Evolutionary conservation across 2,329 filamentous ascomycete genomes (phyloP), one percentile per base, ranked within the genome.

Genomic region (Clarireedia hainanense): DNA sequence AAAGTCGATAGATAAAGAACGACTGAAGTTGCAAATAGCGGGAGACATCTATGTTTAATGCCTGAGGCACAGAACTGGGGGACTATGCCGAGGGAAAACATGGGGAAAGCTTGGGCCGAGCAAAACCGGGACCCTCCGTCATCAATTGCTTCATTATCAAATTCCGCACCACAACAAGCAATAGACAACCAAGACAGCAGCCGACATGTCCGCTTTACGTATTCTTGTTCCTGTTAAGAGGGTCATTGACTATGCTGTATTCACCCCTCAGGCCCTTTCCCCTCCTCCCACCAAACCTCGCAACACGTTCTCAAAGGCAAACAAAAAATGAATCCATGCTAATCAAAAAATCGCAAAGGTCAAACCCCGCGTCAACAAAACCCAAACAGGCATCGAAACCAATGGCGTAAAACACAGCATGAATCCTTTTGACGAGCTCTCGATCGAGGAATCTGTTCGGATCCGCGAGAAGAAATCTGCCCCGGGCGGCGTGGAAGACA

Each of bases 361-460:
- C 76, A 85, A 85, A 68, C 82, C 82, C 56, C 81, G 83, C 64
- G 81, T 86, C 71, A 86, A 86, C 76, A 85, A 84, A 72, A 74
- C 82, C 62, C 79, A 83, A 74, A 96, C 92, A 59, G 92, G 84
- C 69, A 87, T 99, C 74, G 92, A 96, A 75, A 96, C 89, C 55
- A 80, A 86, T 62, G 89, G 89, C 64, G 91, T 97, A 69, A 97
- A 97, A 76, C 92, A 97, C 80, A 91, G 86, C 71, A 92, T 99
- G 83, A 99, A 97, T 80, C 94, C 94, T 20, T 99, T 99, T 75
- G 94, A 99, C 78, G 94, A 99, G 74, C 88, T 99, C 68, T 95
- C 91, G 45, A 85, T 99, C 72, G 94, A 99, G 76, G 94, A 97
- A 77, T 89, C 91, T 51, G 89, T 96, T 51, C 90, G 89, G 42